Conservation (phyloP, 176 grass and related monocot species). For the Eleusine indica region DNA sequence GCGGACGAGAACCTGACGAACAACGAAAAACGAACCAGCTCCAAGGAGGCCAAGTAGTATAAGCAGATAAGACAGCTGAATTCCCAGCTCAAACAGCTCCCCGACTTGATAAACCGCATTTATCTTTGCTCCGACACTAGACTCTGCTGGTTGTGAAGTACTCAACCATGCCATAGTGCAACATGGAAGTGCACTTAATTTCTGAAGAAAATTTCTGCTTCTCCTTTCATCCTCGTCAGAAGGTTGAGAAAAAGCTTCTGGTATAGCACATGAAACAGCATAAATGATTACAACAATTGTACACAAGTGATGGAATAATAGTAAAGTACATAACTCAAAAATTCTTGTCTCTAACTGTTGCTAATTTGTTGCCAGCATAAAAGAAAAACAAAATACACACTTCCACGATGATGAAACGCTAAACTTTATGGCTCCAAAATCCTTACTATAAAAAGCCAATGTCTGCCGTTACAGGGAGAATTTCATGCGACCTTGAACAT, state of each 20-base stretch:
- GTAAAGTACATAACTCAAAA: not conserved
- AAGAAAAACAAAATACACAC: too few species aligned
- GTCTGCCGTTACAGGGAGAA: not conserved
- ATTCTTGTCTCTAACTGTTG: too few species aligned
- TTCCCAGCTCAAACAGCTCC: conserved; percentile 93
- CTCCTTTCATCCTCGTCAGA: conserved; percentile 36
- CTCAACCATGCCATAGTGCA: conserved; percentile 69
- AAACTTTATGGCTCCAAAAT: not conserved
- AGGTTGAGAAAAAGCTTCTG: not conserved
- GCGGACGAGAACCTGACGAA: conserved; percentile 92
- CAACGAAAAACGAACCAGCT: conserved; percentile 86
- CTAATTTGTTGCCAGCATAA: not conserved
- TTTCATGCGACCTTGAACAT: not conserved
- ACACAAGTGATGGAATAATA: not conserved
- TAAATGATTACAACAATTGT: conserved; percentile 2
- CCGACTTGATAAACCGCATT: conserved; percentile 81
- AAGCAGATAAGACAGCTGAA: conserved; percentile 88
- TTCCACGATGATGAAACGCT: not conserved
- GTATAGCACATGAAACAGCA: not conserved
- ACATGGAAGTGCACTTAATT: conserved; percentile 51
- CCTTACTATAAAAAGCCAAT: not conserved
- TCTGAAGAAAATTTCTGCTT: conserved; percentile 30
- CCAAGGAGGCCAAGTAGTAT: conserved; percentile 86
- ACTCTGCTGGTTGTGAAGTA: conserved; percentile 52
- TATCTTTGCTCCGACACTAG: conserved; percentile 66